Evolutionary conservation across 2,329 filamentous ascomycete genomes (phyloP).

Genomic region (Canariomyces notabilis): DNA sequence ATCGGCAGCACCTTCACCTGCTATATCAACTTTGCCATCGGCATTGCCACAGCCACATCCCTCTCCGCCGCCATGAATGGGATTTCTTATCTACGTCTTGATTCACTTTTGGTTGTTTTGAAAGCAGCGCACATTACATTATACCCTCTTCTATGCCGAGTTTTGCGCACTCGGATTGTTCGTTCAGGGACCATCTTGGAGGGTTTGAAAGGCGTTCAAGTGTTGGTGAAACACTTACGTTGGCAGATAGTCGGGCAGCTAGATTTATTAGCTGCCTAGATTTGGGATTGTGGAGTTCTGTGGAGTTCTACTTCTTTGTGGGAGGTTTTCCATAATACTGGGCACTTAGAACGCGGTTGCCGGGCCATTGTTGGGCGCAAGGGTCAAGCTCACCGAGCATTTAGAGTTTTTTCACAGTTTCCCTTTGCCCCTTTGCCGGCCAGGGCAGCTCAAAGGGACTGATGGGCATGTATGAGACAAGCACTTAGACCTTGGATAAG

Average conservation of each 20-base stretch:
- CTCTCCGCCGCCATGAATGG: slow-evolving; percentile 2
- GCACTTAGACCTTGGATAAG: slow-evolving; percentile 1
- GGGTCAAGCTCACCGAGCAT: background rate
- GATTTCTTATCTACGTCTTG: background rate
- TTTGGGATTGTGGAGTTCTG: slow-evolving; percentile 15
- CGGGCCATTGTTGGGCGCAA: too few relatives aligned
- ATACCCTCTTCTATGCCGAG: background rate
- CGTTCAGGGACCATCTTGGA: slow-evolving; percentile 2
- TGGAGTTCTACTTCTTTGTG: too few relatives aligned
- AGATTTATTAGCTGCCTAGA: slow-evolving; percentile 5
- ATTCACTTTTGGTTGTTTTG: slow-evolving; percentile 6
- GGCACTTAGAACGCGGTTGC: too few relatives aligned
- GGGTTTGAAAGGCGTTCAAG: slow-evolving; percentile 13
- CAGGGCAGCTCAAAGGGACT: slow-evolving; percentile 2
- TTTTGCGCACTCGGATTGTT: slow-evolving; percentile 1
- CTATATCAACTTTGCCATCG: slow-evolving; percentile 17
- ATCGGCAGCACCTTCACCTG: slow-evolving; percentile 19
- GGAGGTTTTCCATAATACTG: too few relatives aligned
- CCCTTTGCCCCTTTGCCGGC: background rate
- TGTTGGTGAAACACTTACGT: background rate
- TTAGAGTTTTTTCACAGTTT: slow-evolving; percentile 6
- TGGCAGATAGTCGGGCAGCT: background rate
- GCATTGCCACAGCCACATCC: background rate
- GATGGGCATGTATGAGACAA: slow-evolving; percentile 13
- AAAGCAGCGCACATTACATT: slow-evolving; percentile 10